Conservation (phyloP, 2,329 filamentous ascomycete species). For the Orbilia brochopaga region DNA sequence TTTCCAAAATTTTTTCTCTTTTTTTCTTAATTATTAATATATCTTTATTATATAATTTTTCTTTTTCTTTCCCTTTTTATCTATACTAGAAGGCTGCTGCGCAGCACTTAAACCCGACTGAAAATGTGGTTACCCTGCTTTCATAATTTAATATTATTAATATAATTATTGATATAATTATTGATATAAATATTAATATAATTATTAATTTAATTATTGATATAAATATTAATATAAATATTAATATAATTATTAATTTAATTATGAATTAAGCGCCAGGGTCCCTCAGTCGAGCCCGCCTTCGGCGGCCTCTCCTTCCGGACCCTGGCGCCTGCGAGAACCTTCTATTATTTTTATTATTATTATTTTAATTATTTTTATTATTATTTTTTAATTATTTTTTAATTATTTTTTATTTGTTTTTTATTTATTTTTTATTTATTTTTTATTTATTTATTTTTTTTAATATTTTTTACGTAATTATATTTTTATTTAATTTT, state of each 20-base stretch:
- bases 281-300: too few species aligned
- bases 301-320: too few species aligned
- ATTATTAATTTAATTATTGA: constrained; percentile 8
- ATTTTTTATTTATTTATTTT: not conserved
- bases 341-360: not conserved
- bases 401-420: constrained; percentile 9
- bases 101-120: too few species aligned
- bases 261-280: too few species aligned
- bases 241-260: not conserved
- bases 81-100: not conserved
- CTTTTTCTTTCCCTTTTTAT: not conserved
- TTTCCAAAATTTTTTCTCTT: too few species aligned
- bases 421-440: constrained; percentile 9
- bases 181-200: not conserved
- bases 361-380: constrained; percentile 6
- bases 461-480: not conserved
- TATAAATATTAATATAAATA: constrained; percentile 5
- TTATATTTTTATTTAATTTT: not conserved
- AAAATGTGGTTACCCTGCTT: not conserved
- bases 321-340: too few species aligned
- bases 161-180: not conserved
- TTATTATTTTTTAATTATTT: constrained; percentile 11
- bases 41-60: not conserved
- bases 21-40: not conserved
- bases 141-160: not conserved